phyloP scores from a whole-genome alignment of 768 basidiomycete genomes.

The Boletus vermiculosoides region DNA sequence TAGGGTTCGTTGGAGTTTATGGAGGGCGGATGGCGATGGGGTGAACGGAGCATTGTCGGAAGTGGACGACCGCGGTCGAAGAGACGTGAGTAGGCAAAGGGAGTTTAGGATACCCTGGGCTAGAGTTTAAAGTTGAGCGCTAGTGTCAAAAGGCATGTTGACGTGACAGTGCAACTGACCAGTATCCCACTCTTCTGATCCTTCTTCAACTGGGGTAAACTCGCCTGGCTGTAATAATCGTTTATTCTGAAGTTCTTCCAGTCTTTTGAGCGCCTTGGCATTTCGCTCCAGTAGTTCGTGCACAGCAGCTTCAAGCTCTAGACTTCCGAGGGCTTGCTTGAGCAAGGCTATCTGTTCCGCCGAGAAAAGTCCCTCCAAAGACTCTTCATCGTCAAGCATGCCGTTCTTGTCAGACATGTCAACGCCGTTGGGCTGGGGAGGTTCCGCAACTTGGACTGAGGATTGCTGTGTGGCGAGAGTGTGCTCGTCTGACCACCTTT shows the following conservation, averaged over 20 bases:
- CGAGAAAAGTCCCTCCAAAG: slow-evolving; percentile 55
- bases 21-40: slow-evolving; percentile 65
- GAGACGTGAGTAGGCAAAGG: slow-evolving; percentile 60
- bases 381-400: slow-evolving; percentile 36
- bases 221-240: slow-evolving; percentile 50
- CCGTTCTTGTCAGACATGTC: slow-evolving; percentile 7
- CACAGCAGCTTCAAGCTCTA: slow-evolving; percentile 68
- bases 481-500: slow-evolving; percentile 28
- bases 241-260: slow-evolving; percentile 63
- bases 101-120: slow-evolving; percentile 75
- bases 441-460: neutral
- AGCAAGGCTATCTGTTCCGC: slow-evolving; percentile 54
- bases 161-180: slow-evolving; percentile 46
- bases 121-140: slow-evolving; percentile 32
- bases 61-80: slow-evolving; percentile 61
- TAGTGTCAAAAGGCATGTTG: slow-evolving; percentile 4
- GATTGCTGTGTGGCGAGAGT: slow-evolving; percentile 1
- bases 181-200: slow-evolving; percentile 80
- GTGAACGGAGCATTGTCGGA: slow-evolving; percentile 47
- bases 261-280: slow-evolving; percentile 55
- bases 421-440: slow-evolving; percentile 13
- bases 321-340: slow-evolving; percentile 56
- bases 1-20: slow-evolving; percentile 67
- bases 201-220: slow-evolving; percentile 53
- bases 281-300: slow-evolving; percentile 68